Evolutionary conservation across 176 grass and related monocot species (phyloP), one percentile per base, ranked within the genome.

Genomic region (Carex kokanica): DNA sequence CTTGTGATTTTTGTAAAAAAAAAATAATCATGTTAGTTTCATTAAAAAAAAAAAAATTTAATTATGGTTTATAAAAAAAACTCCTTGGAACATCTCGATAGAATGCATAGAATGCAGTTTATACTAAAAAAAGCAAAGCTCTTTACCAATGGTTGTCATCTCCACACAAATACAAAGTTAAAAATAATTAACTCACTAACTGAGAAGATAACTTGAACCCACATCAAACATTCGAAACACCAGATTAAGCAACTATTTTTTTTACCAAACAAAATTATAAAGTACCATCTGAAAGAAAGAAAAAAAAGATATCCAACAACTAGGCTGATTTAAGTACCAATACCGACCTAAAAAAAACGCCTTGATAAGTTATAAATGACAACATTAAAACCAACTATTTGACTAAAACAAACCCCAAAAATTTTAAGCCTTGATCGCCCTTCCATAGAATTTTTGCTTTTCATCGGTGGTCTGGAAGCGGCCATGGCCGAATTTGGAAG

Each of bases 401-500:
- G 11, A 32, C 34, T n/a, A 69, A 69, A 40, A 20, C 67, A 72
- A 49, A 14, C 2, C 25, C 62, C 62, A 29, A 5, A 27, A 72
- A 3, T 51, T 49, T 51, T 47, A 74, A 49, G 70, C 70, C 43
- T 74, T 74, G 0, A 74, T 51, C 0, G 11, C 70, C 43, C 70
- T 51, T 56, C 95, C 95, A 0, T 83, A 98, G 79, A 88, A 87
- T 86, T 53, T 98, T 83, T 94, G 85, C 81, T 98, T 98, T 84
- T 98, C 95, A 1, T 98, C 87, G 0, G 95, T 94, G 14, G 95
- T 94, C 90, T 98, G 95, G 90, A 98, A 98, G 45, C 95, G 92
- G 0, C 95, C 95, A 0, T 98, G 95, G 9, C 95, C 95, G 0
- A 98, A 98, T 84, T 98, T 98, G 79, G 95, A 94, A 10, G 95